Evolutionary conservation across 2,329 filamentous ascomycete genomes (phyloP).

Genomic region (Leptographium wingfieldii): DNA sequence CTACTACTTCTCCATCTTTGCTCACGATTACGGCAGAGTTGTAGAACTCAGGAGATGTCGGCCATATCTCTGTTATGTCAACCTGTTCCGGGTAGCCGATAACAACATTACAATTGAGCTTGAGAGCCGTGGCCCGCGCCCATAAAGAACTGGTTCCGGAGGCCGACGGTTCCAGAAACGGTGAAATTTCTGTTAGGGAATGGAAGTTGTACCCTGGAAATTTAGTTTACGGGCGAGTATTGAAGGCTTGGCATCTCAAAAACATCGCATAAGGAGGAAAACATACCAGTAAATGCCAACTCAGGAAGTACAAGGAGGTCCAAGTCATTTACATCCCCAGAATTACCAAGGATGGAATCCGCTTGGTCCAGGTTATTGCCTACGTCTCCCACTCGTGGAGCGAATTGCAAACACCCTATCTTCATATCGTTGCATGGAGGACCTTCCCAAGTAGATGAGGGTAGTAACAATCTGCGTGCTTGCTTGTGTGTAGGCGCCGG

Average conservation of each 20-base stretch:
- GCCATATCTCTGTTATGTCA: conserved; percentile 37
- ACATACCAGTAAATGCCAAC: conserved; percentile 56
- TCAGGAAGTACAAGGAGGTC: conserved; percentile 66
- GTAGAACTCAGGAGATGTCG: conserved; percentile 39
- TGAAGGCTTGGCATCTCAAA: no score
- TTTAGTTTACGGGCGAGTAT: neutral
- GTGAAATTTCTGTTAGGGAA: conserved; percentile 52
- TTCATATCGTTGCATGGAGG: no score
- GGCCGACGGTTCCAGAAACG: conserved; percentile 54
- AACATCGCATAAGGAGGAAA: neutral
- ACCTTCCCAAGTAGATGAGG: no score
- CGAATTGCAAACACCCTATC: conserved; percentile 35
- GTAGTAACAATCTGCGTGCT: no score
- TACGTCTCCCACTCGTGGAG: conserved; percentile 55
- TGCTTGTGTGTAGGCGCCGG: no score
- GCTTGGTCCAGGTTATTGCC: conserved; percentile 59
- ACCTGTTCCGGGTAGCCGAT: conserved; percentile 65
- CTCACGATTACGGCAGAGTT: conserved; percentile 44
- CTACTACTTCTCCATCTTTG: conserved; percentile 44
- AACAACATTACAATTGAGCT: conserved; percentile 53
- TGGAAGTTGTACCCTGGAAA: conserved; percentile 62
- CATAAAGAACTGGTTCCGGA: conserved; percentile 58
- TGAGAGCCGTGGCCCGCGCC: conserved; percentile 54
- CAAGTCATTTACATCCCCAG: conserved; percentile 43
- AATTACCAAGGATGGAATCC: conserved; percentile 45